Percentiles rank a stretch among this genome's conserved stretches.
Conservation (phyloP, 495 filamentous ascomycete species). For the Hyaloscypha bicolor region DNA sequence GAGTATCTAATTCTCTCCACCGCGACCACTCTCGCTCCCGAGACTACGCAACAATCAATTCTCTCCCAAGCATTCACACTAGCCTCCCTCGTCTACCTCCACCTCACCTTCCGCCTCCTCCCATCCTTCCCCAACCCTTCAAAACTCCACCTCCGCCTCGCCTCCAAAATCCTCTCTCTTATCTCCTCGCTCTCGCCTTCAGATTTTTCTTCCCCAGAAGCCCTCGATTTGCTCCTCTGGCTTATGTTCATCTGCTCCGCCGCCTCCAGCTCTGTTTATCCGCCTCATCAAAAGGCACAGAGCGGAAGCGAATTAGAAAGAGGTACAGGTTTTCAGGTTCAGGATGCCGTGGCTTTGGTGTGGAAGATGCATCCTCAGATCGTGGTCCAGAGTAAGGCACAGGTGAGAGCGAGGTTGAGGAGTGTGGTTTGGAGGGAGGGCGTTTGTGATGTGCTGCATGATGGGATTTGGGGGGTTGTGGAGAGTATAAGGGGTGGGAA, state of each 20-base stretch:
- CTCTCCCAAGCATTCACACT: slow-evolving; percentile 5
- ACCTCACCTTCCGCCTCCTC: slow-evolving; percentile 9
- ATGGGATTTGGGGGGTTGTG: slow-evolving; percentile 4
- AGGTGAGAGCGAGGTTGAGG: slow-evolving; percentile 1
- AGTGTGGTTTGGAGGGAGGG: slow-evolving; percentile 8
- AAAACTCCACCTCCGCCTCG: neutral
- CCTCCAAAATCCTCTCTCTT: neutral
- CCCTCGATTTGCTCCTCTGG: slow-evolving; percentile 6
- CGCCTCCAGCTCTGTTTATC: neutral
- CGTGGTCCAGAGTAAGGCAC: neutral
- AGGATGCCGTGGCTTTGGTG: neutral
- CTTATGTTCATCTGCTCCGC: slow-evolving; percentile 5
- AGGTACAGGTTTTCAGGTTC: neutral
- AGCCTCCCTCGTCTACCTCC: slow-evolving; percentile 15
- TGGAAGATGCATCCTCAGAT: neutral
- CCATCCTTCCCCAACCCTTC: slow-evolving; percentile 1
- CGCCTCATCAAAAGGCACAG: too few species aligned
- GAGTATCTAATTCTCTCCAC: slow-evolving; percentile 7
- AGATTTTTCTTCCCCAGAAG: too few species aligned
- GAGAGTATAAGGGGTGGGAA: too few species aligned
- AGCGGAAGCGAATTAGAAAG: neutral
- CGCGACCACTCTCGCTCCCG: neutral
- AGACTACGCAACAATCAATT: neutral
- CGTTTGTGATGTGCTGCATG: slow-evolving; percentile 1
- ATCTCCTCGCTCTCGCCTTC: neutral